phyloP scores from a whole-genome alignment of 805 yeast genomes.

The Metschnikowia kofuensis region DNA sequence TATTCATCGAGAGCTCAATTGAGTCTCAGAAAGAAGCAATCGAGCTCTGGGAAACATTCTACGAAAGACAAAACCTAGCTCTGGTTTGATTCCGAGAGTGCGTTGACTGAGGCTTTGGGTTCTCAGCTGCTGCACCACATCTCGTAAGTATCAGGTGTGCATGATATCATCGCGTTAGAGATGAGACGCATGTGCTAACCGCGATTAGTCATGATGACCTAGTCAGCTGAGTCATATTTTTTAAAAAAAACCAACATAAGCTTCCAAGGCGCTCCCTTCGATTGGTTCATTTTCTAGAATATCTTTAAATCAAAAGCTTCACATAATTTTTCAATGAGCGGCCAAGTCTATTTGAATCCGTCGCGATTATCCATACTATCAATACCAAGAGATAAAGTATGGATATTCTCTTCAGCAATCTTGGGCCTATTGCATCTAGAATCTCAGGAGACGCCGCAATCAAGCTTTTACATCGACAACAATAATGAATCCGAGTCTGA shows the following conservation, averaged over 20 bases:
- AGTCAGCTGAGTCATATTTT: background rate
- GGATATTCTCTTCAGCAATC: conserved; percentile 54
- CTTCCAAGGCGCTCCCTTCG: too few relatives aligned
- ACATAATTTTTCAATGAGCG: conserved; percentile 30
- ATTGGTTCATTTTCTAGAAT: too few relatives aligned
- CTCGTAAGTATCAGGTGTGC: background rate
- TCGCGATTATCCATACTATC: conserved; percentile 49
- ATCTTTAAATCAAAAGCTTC: background rate
- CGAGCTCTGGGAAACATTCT: conserved; percentile 86
- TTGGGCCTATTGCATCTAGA: conserved; percentile 43
- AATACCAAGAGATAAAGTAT: conserved; percentile 49
- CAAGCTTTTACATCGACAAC: conserved; percentile 6
- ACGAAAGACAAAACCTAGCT: conserved; percentile 45
- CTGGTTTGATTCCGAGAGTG: conserved; percentile 3
- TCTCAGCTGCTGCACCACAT: background rate
- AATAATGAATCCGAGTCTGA: background rate
- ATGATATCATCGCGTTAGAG: background rate
- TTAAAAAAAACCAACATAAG: too few relatives aligned
- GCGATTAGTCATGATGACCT: conserved; percentile 8
- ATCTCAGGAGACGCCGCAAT: conserved; percentile 18
- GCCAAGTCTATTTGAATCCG: conserved; percentile 48
- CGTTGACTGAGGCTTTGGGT: background rate
- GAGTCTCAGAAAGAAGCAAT: conserved; percentile 92
- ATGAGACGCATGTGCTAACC: conserved; percentile 2
- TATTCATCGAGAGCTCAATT: conserved; percentile 83